Evolutionary conservation across 2,329 filamentous ascomycete species (phyloP).

Genomic region (Ophiostoma quercus): DNA sequence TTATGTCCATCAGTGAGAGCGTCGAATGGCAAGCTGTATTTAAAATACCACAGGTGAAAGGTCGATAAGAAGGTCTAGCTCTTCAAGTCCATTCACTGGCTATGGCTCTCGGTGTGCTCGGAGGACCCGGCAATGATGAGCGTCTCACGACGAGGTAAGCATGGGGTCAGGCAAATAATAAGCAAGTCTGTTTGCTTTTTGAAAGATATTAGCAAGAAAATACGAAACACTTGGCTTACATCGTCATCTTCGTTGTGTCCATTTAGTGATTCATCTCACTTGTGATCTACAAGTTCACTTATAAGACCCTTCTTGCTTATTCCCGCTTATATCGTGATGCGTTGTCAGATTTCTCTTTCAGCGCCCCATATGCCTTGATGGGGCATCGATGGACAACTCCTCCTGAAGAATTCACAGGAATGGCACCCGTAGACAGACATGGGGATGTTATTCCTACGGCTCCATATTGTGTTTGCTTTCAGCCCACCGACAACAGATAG

Average conservation of each 20-base stretch:
- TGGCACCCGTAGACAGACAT: not conserved
- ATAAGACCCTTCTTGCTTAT: not conserved
- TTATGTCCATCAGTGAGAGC: not conserved
- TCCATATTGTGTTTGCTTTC: not conserved
- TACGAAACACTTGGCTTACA: not conserved
- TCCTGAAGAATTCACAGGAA: not conserved
- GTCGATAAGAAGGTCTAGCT: not conserved
- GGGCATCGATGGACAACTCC: not conserved
- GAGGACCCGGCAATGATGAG: not conserved
- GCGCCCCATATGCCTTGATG: not conserved
- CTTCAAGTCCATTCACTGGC: not conserved
- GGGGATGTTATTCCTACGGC: not conserved
- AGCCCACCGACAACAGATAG: not conserved
- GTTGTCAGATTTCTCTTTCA: not conserved
- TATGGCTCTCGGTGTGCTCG: not conserved
- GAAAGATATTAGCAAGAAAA: not conserved
- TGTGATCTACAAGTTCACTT: not conserved
- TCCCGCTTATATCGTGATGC: not conserved
- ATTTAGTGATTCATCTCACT: not conserved
- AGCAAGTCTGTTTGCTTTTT: not conserved
- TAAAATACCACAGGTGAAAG: not conserved
- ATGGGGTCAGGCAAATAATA: not conserved
- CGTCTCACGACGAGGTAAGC: not conserved
- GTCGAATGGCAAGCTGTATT: not conserved
- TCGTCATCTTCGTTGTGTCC: not conserved